These are phyloP conservation scores for Chlorella sp. DNA, from an alignment of 139 green algal genomes.

Conservation along the genomic window DNA sequence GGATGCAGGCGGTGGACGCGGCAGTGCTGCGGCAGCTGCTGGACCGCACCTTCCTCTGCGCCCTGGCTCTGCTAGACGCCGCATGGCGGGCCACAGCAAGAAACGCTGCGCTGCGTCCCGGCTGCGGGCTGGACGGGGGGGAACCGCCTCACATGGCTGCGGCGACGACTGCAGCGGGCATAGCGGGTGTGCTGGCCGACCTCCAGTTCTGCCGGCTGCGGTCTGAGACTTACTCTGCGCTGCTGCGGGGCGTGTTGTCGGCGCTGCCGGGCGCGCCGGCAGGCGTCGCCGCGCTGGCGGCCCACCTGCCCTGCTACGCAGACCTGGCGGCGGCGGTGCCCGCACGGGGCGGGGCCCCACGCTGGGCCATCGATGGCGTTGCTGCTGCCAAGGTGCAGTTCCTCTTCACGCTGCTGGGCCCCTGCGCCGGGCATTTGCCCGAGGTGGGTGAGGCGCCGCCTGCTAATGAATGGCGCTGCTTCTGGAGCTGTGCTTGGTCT, in stretches of 20 bases:
- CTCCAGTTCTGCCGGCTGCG: slow-evolving; percentile 46
- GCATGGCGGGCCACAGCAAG: slow-evolving; percentile 2
- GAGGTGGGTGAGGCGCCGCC: too few species aligned
- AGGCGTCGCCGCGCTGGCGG: slow-evolving; percentile 6
- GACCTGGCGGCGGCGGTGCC: slow-evolving; percentile 1
- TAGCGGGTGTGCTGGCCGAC: slow-evolving; percentile 22
- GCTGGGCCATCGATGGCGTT: slow-evolving; percentile 32
- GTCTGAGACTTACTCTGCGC: slow-evolving; percentile 15
- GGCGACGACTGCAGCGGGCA: slow-evolving; percentile 9
- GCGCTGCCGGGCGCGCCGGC: not conserved
- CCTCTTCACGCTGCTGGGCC: slow-evolving; percentile 30
- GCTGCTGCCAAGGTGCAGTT: slow-evolving; percentile 40
- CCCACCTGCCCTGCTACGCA: slow-evolving; percentile 33
- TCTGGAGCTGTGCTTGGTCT: too few species aligned
- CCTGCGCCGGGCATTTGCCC: slow-evolving; percentile 29
- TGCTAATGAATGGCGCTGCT: too few species aligned
- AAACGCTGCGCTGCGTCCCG: too few species aligned
- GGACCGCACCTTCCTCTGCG: slow-evolving; percentile 7
- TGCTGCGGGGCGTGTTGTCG: slow-evolving; percentile 32
- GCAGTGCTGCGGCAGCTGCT: slow-evolving; percentile 9
- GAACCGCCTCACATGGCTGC: too few species aligned
- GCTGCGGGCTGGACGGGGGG: too few species aligned
- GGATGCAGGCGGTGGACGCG: slow-evolving; percentile 23
- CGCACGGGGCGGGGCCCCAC: not conserved
- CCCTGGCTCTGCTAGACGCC: not conserved